A percentile compares a stretch with the other conserved stretches of the same genome.
phyloP scores from a whole-genome alignment of 1,284 basidiomycete genomes.

The Cryptococcus hybrid region DNA sequence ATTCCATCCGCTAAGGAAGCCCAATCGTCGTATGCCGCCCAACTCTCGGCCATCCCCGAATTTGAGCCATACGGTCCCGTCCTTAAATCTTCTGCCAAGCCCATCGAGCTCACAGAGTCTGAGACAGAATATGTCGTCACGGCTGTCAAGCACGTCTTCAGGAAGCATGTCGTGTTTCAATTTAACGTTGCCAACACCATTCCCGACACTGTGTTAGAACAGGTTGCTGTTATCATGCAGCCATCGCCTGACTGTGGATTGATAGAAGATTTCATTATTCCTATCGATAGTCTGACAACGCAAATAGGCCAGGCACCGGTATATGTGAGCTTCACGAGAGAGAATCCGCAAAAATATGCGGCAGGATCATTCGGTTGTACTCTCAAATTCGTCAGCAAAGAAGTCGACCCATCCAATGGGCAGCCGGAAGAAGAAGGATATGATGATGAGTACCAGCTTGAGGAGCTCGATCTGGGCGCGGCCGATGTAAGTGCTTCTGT shows the following conservation, averaged over 20 bases:
- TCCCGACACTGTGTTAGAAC: slow-evolving; percentile 93
- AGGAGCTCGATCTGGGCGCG: slow-evolving; percentile 90
- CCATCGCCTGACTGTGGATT: slow-evolving; percentile 71
- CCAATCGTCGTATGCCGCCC: slow-evolving; percentile 80
- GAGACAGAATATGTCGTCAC: slow-evolving; percentile 98
- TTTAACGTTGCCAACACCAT: slow-evolving; percentile 99
- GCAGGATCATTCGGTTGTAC: slow-evolving; percentile 85
- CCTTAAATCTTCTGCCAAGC: slow-evolving; percentile 79
- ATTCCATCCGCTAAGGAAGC: slow-evolving; percentile 68
- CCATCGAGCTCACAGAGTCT: slow-evolving; percentile 84
- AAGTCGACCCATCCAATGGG: slow-evolving; percentile 94
- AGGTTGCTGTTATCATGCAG: slow-evolving; percentile 92
- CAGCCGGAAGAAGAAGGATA: slow-evolving; percentile 98
- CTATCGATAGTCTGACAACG: slow-evolving; percentile 66
- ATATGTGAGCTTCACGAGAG: slow-evolving; percentile 92
- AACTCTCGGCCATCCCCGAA: slow-evolving; percentile 83
- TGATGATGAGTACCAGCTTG: slow-evolving; percentile 96
- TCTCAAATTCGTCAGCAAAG: slow-evolving; percentile 97
- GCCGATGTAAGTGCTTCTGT: slow-evolving; percentile 58
- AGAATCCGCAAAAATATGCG: slow-evolving; percentile 71
- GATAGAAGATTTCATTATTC: slow-evolving; percentile 94
- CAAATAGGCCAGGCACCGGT: slow-evolving; percentile 73
- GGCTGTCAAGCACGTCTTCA: slow-evolving; percentile 96
- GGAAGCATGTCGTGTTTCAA: slow-evolving; percentile 96
- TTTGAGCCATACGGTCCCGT: slow-evolving; percentile 82